These are phyloP conservation scores for Thelonectria olida DNA, from an alignment of 2,329 filamentous ascomycete species.

Conservation along the genomic window DNA sequence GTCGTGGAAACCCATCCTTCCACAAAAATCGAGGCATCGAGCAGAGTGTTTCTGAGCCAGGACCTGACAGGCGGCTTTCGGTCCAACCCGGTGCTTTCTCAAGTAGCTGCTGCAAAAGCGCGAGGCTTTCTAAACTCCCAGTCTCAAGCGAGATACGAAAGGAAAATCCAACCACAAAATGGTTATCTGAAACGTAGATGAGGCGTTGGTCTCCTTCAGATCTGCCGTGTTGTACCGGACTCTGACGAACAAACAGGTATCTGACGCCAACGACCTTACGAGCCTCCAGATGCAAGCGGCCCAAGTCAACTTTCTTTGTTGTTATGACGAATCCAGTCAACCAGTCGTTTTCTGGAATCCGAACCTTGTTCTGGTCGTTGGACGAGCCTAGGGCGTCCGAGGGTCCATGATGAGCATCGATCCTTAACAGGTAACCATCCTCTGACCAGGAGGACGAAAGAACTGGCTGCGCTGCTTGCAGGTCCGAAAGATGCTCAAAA, in stretches of 20 bases:
- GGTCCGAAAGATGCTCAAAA: background rate
- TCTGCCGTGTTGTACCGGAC: background rate
- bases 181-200: background rate
- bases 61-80: background rate
- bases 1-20: background rate
- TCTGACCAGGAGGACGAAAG: background rate
- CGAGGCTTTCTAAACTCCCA: background rate
- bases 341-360: background rate
- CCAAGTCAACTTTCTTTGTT: background rate
- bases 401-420: background rate
- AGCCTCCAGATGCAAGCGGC: background rate
- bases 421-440: background rate
- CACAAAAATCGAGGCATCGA: background rate
- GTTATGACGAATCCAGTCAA: background rate
- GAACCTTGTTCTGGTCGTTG: background rate
- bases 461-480: background rate
- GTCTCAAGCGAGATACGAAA: background rate
- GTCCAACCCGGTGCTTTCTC: background rate
- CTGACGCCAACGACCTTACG: background rate
- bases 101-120: background rate
- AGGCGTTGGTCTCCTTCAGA: constrained; percentile 1
- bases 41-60: background rate
- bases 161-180: background rate
- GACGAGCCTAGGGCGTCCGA: background rate
- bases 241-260: background rate